phyloP scores from a whole-genome alignment of 73 alveolate genomes.

The Stentor coeruleus region DNA sequence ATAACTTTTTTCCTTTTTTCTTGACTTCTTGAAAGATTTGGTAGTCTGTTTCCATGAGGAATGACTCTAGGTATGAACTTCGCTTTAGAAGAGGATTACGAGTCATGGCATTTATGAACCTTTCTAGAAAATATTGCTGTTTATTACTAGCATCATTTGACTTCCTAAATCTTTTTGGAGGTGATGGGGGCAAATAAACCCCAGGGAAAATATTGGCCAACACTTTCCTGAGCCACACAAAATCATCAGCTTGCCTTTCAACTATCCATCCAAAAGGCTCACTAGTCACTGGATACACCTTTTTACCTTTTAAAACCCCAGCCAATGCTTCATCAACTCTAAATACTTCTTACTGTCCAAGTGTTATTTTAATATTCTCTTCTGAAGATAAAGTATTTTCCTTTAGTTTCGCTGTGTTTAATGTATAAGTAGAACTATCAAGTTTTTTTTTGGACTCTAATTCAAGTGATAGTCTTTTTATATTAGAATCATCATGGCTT shows the following conservation, averaged over 20 bases:
- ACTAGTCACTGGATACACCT: not conserved
- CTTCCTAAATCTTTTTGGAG: not conserved
- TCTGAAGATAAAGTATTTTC: no score
- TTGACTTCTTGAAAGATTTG: not conserved
- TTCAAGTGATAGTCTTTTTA: no score
- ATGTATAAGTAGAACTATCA: no score
- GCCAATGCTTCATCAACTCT: no score
- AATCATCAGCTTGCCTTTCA: conserved; percentile 2
- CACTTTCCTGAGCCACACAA: not conserved
- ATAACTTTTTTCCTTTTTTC: not conserved
- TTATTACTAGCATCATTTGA: not conserved
- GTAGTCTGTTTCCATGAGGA: not conserved
- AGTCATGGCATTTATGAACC: not conserved
- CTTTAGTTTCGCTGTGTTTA: no score
- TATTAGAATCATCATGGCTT: no score
- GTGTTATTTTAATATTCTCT: no score
- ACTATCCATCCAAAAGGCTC: not conserved
- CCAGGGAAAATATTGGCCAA: not conserved
- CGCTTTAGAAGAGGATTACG: not conserved
- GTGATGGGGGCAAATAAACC: not conserved
- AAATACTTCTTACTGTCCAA: no score
- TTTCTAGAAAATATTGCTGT: not conserved
- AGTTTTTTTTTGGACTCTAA: no score
- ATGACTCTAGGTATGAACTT: not conserved
- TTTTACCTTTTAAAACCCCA: no score